Percentiles rank a stretch among this genome's conserved stretches.
Evolutionary conservation across 2,329 filamentous ascomycete genomes (phyloP).

Genomic region (Tetracladium maxilliforme): DNA sequence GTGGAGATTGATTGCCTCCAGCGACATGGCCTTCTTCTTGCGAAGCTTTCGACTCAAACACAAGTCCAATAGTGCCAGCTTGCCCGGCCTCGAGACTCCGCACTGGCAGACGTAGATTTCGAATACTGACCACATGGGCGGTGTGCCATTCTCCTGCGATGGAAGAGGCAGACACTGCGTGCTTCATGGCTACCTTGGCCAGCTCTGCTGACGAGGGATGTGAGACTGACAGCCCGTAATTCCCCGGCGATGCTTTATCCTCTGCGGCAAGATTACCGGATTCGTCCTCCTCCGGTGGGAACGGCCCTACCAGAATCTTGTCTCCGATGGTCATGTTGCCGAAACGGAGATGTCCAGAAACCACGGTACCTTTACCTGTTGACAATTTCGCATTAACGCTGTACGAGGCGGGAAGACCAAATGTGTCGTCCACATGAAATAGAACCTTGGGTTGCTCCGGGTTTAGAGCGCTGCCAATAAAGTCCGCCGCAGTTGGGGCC

Average conservation of each 20-base stretch:
- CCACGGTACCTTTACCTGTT: constrained; percentile 48
- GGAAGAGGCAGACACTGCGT: constrained; percentile 32
- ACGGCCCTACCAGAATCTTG: constrained; percentile 65
- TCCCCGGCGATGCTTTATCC: constrained; percentile 21
- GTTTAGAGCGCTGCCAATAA: constrained; percentile 36
- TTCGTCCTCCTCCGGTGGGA: constrained; percentile 39
- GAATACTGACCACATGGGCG: constrained; percentile 71
- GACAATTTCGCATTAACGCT: constrained; percentile 25
- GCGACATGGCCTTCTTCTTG: constrained; percentile 2
- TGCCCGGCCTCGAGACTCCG: constrained; percentile 63
- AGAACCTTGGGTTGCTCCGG: constrained; percentile 47
- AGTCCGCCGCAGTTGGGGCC: constrained; percentile 34
- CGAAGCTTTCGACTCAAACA: constrained; percentile 32
- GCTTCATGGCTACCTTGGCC: constrained; percentile 34
- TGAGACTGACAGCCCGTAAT: constrained; percentile 33
- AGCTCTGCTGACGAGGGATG: constrained; percentile 39
- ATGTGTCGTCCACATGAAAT: constrained; percentile 87
- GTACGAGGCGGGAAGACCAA: constrained; percentile 55
- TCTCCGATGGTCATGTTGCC: constrained; percentile 69
- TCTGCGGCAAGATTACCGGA: neutral
- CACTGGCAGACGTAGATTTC: constrained; percentile 76
- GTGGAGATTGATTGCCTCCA: too few relatives aligned
- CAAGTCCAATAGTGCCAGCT: constrained; percentile 76
- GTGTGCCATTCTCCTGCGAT: constrained; percentile 61
- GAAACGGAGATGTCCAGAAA: constrained; percentile 74